These are phyloP conservation scores for Monosiga brevicollis DNA, from an alignment of 78 protist genomes.

Conservation along the genomic window DNA sequence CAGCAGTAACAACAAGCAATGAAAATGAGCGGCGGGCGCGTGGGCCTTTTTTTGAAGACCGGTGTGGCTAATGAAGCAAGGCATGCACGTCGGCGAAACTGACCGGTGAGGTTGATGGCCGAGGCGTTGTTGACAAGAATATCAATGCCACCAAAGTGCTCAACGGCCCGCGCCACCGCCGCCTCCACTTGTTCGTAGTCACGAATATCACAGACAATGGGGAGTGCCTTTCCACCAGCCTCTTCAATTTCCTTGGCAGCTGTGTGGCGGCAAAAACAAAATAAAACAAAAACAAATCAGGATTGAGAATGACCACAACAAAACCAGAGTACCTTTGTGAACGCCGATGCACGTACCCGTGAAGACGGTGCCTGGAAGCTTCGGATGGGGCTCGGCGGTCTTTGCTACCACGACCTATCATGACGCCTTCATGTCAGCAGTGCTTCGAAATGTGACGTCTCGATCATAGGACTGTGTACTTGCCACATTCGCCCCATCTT, in stretches of 20 bases:
- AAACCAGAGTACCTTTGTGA: too few species aligned
- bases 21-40: too few species aligned
- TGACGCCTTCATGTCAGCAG: neutral
- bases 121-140: conserved; percentile 71
- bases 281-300: too few species aligned
- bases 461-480: neutral
- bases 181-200: conserved; percentile 42
- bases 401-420: conserved; percentile 53
- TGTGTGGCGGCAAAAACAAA: too few species aligned
- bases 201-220: conserved; percentile 50
- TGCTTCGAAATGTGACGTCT: neutral
- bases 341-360: too few species aligned
- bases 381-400: conserved; percentile 58
- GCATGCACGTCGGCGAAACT: too few species aligned
- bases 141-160: conserved; percentile 72
- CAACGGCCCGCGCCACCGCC: conserved; percentile 55
- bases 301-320: too few species aligned
- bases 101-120: conserved; percentile 59
- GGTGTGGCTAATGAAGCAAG: too few species aligned
- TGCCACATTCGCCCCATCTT: conserved; percentile 13
- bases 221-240: conserved; percentile 22
- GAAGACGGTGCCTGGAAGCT: conserved; percentile 69
- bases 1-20: too few species aligned
- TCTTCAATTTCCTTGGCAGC: conserved; percentile 56
- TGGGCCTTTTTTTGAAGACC: too few species aligned